A percentile compares a stretch with the other conserved stretches of the same genome.
These are phyloP conservation scores for Effrenium voratum DNA, from an alignment of 73 alveolate species.

Conservation along the genomic window DNA sequence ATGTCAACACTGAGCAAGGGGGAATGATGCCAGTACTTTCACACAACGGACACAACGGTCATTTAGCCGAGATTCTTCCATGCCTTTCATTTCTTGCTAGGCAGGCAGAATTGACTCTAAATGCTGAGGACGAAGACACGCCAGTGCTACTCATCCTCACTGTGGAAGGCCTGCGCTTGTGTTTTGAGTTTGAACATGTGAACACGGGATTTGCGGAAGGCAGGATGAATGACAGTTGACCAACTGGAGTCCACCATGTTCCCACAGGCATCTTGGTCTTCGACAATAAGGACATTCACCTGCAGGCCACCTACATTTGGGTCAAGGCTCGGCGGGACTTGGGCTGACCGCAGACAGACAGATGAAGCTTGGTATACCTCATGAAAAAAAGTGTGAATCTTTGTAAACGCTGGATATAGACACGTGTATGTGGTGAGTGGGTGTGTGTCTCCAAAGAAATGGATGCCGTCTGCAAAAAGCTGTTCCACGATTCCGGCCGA, in stretches of 20 bases:
- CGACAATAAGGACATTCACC: slow-evolving; percentile 77
- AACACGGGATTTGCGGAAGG: neutral
- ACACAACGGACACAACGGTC: no score
- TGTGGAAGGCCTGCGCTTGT: slow-evolving; percentile 30
- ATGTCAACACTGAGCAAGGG: no score
- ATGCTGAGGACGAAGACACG: slow-evolving; percentile 71
- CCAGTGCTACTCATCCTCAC: slow-evolving; percentile 68
- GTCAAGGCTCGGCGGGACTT: slow-evolving; percentile 19
- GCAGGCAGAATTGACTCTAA: no score
- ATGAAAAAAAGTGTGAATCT: no score
- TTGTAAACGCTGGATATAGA: no score
- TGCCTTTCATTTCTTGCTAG: no score
- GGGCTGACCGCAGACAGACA: neutral
- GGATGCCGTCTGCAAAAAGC: neutral
- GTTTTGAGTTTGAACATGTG: neutral
- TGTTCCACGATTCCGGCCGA: no score
- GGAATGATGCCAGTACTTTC: no score
- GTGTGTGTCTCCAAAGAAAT: neutral
- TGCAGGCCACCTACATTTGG: slow-evolving; percentile 91
- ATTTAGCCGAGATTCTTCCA: no score
- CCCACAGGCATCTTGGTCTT: slow-evolving; percentile 80
- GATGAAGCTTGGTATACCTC: no score
- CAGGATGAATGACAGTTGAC: no score
- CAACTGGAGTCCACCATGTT: no score
- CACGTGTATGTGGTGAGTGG: neutral